A percentile compares a stretch with the other conserved stretches of the same genome.
Conservation (phyloP, 495 filamentous ascomycete genomes). For the Aspergillus ostianus region DNA sequence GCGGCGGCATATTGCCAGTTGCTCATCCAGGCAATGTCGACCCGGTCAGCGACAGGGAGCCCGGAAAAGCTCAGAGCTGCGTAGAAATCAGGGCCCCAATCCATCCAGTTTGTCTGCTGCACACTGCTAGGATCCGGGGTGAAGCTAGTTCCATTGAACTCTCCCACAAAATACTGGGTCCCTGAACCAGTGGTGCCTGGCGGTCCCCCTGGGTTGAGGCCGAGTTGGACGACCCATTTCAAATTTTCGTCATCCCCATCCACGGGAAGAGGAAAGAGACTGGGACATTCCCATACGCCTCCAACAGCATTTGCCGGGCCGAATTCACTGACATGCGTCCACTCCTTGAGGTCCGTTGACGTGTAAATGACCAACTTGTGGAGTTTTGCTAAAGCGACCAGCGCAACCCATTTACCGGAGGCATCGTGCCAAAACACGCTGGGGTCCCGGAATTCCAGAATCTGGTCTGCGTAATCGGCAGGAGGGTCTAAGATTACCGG, state of each 20-base stretch:
- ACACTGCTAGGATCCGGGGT: no score
- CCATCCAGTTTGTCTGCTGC: conserved; percentile 49
- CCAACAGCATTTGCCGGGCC: conserved; percentile 50
- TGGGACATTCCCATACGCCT: conserved; percentile 59
- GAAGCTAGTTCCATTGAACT: conserved; percentile 38
- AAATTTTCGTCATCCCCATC: conserved; percentile 27
- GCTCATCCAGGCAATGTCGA: conserved; percentile 55
- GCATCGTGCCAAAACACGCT: conserved; percentile 52
- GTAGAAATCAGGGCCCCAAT: conserved; percentile 60
- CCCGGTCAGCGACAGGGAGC: no score
- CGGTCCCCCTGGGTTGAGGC: conserved; percentile 58
- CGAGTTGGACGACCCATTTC: conserved; percentile 50
- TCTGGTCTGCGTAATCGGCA: conserved; percentile 28
- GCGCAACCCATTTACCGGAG: conserved; percentile 49
- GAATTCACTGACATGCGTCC: conserved; percentile 56
- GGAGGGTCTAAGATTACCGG: conserved; percentile 49
- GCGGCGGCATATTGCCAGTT: conserved; percentile 56
- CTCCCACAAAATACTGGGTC: conserved; percentile 36
- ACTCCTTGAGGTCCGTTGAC: conserved; percentile 51
- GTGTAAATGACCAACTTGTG: conserved; percentile 54
- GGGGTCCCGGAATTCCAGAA: conserved; percentile 55
- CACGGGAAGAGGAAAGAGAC: conserved; percentile 39
- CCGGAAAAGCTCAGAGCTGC: conserved; percentile 55
- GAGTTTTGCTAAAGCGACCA: conserved; percentile 45
- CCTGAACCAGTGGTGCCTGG: conserved; percentile 45